These are phyloP conservation scores for Alternaria angustiovoidea DNA, from an alignment of 2,329 filamentous ascomycete genomes.

Conservation along the genomic window DNA sequence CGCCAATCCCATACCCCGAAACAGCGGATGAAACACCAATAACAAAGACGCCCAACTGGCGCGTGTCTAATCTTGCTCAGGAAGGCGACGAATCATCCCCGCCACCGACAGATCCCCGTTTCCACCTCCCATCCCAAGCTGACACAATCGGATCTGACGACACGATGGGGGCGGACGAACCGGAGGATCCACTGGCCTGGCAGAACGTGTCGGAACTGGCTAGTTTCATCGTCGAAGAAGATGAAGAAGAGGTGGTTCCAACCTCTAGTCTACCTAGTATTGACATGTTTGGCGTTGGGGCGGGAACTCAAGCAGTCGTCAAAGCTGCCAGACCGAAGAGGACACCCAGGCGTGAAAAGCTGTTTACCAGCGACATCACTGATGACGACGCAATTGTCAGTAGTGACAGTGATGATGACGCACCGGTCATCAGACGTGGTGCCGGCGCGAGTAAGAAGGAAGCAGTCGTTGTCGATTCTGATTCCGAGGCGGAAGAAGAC, in stretches of 20 bases:
- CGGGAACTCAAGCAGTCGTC: conserved; percentile 46
- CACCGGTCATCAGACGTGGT: conserved; percentile 18
- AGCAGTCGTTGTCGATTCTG: conserved; percentile 34
- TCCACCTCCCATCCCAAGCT: conserved; percentile 49
- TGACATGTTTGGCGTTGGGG: conserved; percentile 38
- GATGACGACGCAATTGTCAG: conserved; percentile 46
- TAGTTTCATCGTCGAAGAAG: conserved; percentile 57
- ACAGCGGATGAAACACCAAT: conserved; percentile 20
- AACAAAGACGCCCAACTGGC: conserved; percentile 36
- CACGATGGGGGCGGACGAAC: conserved; percentile 49
- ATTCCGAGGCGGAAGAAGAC: conserved; percentile 31
- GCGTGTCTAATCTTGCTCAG: conserved; percentile 38
- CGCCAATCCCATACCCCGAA: conserved; percentile 28
- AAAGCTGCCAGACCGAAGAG: conserved; percentile 32
- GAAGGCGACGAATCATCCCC: conserved; percentile 49
- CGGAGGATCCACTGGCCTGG: conserved; percentile 53
- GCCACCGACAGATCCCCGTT: conserved; percentile 51
- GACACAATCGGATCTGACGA: conserved; percentile 55
- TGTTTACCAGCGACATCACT: conserved; percentile 47
- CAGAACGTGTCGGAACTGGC: conserved; percentile 56
- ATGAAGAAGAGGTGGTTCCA: conserved; percentile 44
- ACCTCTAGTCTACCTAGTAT: conserved; percentile 44
- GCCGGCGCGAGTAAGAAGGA: conserved; percentile 23
- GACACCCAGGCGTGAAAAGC: conserved; percentile 36
- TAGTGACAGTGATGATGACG: conserved; percentile 46